phyloP scores from a whole-genome alignment of 2,329 filamentous ascomycete genomes.

The Diaporthe aspalathi region DNA sequence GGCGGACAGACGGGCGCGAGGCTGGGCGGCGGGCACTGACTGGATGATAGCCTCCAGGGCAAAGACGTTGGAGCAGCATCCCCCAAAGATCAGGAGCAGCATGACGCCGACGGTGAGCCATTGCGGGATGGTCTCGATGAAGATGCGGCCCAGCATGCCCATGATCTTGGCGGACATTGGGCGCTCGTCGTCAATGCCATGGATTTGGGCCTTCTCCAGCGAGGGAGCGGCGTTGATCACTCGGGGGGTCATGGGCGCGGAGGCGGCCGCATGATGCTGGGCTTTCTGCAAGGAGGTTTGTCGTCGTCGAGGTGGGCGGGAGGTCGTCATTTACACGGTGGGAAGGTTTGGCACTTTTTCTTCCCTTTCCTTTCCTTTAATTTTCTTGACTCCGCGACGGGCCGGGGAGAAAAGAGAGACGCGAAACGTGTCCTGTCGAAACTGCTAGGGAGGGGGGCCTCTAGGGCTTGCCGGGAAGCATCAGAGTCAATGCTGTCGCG shows the following conservation, averaged over 20 bases:
- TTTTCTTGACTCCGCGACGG: constrained; percentile 8
- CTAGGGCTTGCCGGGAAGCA: neutral
- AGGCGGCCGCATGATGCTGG: constrained; percentile 53
- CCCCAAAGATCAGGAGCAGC: constrained; percentile 90
- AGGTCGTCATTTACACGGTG: constrained; percentile 55
- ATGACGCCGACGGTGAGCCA: constrained; percentile 75
- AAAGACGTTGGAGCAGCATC: constrained; percentile 79
- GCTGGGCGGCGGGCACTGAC: constrained; percentile 64
- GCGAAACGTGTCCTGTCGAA: constrained; percentile 34
- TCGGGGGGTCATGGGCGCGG: constrained; percentile 55
- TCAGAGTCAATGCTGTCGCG: constrained; percentile 33
- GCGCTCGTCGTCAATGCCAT: constrained; percentile 65
- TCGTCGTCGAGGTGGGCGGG: constrained; percentile 56
- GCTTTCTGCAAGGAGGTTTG: constrained; percentile 57
- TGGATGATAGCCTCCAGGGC: constrained; percentile 95
- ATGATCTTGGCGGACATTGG: constrained; percentile 62
- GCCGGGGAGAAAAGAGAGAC: constrained; percentile 28
- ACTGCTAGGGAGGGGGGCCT: constrained; percentile 1
- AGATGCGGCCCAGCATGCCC: constrained; percentile 63
- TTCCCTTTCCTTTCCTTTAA: too few species aligned
- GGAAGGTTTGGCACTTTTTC: constrained; percentile 1
- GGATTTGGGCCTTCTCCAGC: constrained; percentile 65
- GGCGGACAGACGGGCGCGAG: neutral
- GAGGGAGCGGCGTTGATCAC: constrained; percentile 66
- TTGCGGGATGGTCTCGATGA: constrained; percentile 69